Conservation (phyloP, 1,284 basidiomycete genomes). For the Ustilago cynodontis region DNA sequence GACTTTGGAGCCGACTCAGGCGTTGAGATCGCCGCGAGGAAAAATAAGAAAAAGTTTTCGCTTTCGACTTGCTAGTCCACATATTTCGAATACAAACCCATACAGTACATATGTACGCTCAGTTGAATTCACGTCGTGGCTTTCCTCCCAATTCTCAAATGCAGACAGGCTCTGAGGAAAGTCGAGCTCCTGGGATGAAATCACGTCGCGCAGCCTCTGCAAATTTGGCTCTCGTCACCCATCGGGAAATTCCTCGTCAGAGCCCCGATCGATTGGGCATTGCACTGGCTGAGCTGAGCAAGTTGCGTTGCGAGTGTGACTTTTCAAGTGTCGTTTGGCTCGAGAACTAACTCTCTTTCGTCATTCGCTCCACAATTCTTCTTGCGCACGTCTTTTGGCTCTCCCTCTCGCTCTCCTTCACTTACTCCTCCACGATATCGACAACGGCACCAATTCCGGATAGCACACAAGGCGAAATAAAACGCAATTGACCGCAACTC, state of each 20-base stretch:
- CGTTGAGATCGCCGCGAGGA: background rate
- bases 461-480: no score
- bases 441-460: no score
- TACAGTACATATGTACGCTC: background rate
- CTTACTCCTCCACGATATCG: no score
- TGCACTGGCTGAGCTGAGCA: no score
- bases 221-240: background rate
- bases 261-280: background rate
- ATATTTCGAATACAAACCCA: background rate
- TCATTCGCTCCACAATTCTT: constrained; percentile 3
- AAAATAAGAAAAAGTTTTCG: constrained; percentile 41
- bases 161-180: no score
- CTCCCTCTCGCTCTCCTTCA: no score
- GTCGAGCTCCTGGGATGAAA: constrained; percentile 14
- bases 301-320: background rate
- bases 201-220: constrained; percentile 20
- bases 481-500: no score
- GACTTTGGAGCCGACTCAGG: constrained; percentile 17
- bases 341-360: background rate
- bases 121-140: background rate
- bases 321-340: background rate
- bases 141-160: background rate
- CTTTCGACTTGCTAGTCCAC: no score
- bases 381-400: background rate
- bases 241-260: background rate